Evolutionary conservation across 1,139 yeast species (phyloP).

Genomic region (Scheffersomyces lignicola): DNA sequence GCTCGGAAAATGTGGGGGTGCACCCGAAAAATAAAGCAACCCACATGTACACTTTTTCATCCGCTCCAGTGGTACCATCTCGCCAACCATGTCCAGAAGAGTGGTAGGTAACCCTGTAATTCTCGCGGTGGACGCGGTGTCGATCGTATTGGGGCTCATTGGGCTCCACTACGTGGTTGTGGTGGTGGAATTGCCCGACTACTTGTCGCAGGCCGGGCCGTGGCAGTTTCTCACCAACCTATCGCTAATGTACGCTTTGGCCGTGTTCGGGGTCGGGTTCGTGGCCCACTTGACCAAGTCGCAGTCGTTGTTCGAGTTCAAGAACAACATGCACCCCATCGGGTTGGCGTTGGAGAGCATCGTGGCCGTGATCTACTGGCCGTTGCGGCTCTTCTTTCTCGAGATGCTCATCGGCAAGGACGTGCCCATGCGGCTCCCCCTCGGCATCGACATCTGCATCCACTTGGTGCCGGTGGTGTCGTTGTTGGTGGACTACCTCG

Average conservation of each 20-base stretch:
- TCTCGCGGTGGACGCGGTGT: conserved; percentile 23
- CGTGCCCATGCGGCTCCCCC: conserved; percentile 35
- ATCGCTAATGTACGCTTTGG: conserved; percentile 49
- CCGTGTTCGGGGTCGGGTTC: conserved; percentile 42
- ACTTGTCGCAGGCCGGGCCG: conserved; percentile 56
- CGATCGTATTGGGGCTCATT: conserved; percentile 30
- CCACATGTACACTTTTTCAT: too few species aligned
- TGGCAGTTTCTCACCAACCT: conserved; percentile 70
- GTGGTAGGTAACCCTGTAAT: conserved; percentile 33
- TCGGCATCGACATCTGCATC: conserved; percentile 53
- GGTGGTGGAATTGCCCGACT: conserved; percentile 37
- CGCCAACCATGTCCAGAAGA: conserved; percentile 18
- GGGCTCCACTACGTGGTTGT: conserved; percentile 25
- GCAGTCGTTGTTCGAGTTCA: conserved; percentile 23
- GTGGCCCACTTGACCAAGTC: conserved; percentile 36
- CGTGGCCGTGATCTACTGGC: conserved; percentile 68
- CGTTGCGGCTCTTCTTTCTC: conserved; percentile 52
- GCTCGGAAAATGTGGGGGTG: too few species aligned
- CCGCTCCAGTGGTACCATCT: conserved; percentile 5
- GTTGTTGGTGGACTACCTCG: conserved; percentile 52
- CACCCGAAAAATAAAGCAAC: too few species aligned
- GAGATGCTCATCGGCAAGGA: conserved; percentile 39
- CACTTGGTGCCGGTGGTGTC: conserved; percentile 60
- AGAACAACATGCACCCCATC: conserved; percentile 47
- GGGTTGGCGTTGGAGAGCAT: conserved; percentile 58